Base-by-base conservation (phyloP, 352 stramenopile genomes). In the Phytophthora chlamydospora region DNA sequence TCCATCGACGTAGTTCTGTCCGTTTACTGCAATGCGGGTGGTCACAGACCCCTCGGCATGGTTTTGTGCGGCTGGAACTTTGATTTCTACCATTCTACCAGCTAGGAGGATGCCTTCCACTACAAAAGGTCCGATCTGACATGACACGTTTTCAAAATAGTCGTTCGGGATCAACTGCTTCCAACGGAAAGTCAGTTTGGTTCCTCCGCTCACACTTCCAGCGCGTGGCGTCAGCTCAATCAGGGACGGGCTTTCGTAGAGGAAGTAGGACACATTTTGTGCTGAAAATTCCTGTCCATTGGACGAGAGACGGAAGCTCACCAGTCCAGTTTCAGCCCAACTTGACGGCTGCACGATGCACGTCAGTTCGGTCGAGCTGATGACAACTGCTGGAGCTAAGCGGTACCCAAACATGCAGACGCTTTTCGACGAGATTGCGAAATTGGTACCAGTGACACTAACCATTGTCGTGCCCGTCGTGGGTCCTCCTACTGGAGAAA, bases 1-100 rank as follows among this genome's bases (percentile, higher is more conserved):
- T 16, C 61, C 56, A 13, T 80, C 65, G 1, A 74, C 47, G 24
- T 71, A 86, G 33, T 70, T 73, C 16, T 83, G 72, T 9, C 71
- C 68, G 33, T 86, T 82, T 2, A 86, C 42, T 0, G 64, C 75
- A 39, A 83, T 43, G 1, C 52, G 38, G 0, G 63, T 71, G 4
- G 38, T 41, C 4, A 70, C 58, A 9, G 66, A 41, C 2, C 27
- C 35, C 6, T 61, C 44, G 6, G 47, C 8, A 1, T 12, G 16
- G n/a, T 32, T 41, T 10, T 33, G 31, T n/a, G 13, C 13, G 0
- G 44, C 8, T 27, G 73, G 67, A 2, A 48, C 27, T 31, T 52
- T 19, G 13, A 67, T 53, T 6, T 4, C 16, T 17, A 77, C 32
- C 1, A 27, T 57, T 6, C 13, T 61, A 24, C 12, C 14, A 17